These are phyloP conservation scores for Orbilia javanica DNA, from an alignment of 2,329 filamentous ascomycete genomes.

Conservation along the genomic window DNA sequence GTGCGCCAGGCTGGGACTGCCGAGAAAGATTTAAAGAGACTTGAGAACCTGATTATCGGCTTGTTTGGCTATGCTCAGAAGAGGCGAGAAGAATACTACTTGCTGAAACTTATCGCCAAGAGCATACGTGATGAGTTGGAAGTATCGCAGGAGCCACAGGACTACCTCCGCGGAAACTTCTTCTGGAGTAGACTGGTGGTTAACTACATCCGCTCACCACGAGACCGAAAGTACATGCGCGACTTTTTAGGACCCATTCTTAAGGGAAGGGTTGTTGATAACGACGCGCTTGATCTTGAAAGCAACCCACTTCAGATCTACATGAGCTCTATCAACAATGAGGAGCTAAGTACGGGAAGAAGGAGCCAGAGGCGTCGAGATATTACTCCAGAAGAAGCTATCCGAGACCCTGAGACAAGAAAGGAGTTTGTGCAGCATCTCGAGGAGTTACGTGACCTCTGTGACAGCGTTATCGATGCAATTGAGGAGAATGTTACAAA, in stretches of 20 bases:
- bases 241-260: constrained; percentile 87
- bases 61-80: constrained; percentile 98
- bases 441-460: constrained; percentile 92
- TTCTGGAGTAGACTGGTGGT: constrained; percentile 90
- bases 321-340: constrained; percentile 93
- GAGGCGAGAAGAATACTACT: constrained; percentile 93
- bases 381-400: constrained; percentile 91
- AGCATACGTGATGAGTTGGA: constrained; percentile 90
- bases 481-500: constrained; percentile 85
- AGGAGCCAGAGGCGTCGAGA: constrained; percentile 84
- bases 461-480: constrained; percentile 85
- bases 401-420: constrained; percentile 92
- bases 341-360: constrained; percentile 90
- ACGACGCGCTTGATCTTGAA: constrained; percentile 89
- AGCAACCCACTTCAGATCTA: constrained; percentile 99
- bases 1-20: constrained; percentile 84
- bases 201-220: constrained; percentile 85
- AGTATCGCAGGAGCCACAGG: constrained; percentile 77
- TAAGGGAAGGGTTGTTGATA: constrained; percentile 91
- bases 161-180: constrained; percentile 88
- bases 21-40: constrained; percentile 91
- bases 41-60: constrained; percentile 94
- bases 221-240: constrained; percentile 90
- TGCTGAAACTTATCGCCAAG: constrained; percentile 85
- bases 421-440: constrained; percentile 94